These are phyloP conservation scores for Dryas alaskensis DNA, from an alignment of 306 rosid genomes.

Conservation along the genomic window DNA sequence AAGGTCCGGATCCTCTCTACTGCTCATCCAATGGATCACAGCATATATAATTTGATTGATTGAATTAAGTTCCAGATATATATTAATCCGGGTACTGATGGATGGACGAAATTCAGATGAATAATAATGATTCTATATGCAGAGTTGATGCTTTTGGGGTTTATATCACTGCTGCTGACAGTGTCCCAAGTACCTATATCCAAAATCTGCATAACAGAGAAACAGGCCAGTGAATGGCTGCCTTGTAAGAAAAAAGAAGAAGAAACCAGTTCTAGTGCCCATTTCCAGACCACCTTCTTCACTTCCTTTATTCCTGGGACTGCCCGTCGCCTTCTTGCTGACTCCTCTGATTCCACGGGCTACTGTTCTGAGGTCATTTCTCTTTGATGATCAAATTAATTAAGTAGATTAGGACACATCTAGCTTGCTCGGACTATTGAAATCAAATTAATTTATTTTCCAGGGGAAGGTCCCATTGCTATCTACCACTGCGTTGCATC, in stretches of 20 bases:
- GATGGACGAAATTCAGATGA: no score
- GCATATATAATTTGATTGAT: background rate
- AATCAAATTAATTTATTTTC: background rate
- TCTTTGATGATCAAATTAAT: no score
- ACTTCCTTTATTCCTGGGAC: constrained; percentile 4
- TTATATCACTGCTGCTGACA: constrained; percentile 35
- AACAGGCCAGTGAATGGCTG: constrained; percentile 28
- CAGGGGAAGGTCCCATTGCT: constrained; percentile 37
- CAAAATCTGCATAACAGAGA: constrained; percentile 27
- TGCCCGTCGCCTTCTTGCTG: constrained; percentile 33
- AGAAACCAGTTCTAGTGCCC: constrained; percentile 10
- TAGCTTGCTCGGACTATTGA: no score
- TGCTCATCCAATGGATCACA: no score
- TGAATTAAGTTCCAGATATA: no score
- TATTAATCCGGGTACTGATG: no score
- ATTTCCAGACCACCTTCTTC: constrained; percentile 24
- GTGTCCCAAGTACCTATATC: constrained; percentile 28
- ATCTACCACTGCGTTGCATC: constrained; percentile 35
- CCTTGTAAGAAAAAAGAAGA: constrained; percentile 23
- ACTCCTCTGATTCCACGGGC: constrained; percentile 9
- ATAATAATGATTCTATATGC: background rate
- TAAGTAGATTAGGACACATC: no score
- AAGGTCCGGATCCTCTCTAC: constrained; percentile 17
- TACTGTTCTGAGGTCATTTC: constrained; percentile 8
- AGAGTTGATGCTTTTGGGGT: constrained; percentile 43